Conservation (phyloP, 495 filamentous ascomycete species). For the Letharia lupina region DNA sequence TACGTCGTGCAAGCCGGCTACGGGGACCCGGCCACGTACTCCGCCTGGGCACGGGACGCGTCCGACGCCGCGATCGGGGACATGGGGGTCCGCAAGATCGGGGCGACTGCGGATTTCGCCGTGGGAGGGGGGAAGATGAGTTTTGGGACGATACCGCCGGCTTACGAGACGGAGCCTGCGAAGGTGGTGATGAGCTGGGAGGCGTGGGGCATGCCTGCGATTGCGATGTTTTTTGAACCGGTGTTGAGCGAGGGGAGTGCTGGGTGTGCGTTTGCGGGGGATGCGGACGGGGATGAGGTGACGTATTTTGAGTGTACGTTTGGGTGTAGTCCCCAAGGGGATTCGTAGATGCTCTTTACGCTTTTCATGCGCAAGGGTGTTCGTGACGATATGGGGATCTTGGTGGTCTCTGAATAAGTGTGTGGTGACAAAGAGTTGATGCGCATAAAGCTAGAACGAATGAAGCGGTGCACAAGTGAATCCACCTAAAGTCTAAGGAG, state of each 20-base stretch:
- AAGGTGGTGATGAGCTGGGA: conserved; percentile 1
- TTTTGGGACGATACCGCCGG: not conserved
- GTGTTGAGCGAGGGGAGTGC: not conserved
- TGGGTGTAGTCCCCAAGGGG: not conserved
- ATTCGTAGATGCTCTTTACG: too few relatives aligned
- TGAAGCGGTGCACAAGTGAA: not conserved
- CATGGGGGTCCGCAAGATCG: not conserved
- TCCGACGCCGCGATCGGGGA: not conserved
- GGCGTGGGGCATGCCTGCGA: not conserved
- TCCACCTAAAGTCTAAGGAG: too few relatives aligned
- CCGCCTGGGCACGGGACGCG: not conserved
- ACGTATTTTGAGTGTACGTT: not conserved
- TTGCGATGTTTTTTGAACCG: not conserved
- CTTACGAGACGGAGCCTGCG: not conserved
- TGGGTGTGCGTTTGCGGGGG: not conserved
- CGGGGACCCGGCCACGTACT: not conserved
- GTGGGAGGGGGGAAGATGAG: not conserved
- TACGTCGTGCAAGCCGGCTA: conserved; percentile 1
- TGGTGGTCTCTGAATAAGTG: too few relatives aligned
- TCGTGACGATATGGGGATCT: too few relatives aligned
- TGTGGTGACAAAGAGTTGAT: too few relatives aligned
- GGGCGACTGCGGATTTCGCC: not conserved
- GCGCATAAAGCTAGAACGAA: too few relatives aligned
- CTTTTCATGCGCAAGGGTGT: too few relatives aligned
- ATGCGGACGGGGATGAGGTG: not conserved